Evolutionary conservation across 495 filamentous ascomycete genomes (phyloP), one percentile per base, ranked within the genome.

Genomic region (Penicillium robsamsonii): DNA sequence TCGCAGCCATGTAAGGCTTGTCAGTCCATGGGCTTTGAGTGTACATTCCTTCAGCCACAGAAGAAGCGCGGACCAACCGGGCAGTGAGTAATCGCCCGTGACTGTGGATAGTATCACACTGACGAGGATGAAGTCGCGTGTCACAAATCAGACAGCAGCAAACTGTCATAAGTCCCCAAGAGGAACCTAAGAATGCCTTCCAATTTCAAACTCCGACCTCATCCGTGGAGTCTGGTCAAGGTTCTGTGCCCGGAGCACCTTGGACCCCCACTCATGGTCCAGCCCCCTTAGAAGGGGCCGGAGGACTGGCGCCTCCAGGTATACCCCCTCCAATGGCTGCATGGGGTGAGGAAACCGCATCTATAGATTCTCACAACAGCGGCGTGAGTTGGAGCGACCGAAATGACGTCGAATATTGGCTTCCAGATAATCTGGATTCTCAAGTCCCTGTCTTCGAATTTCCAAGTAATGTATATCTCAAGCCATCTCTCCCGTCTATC

Each of bases 131-230:
- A 40, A 75, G 74, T 60, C 72, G 74, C 17, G 68, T 75, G 24
- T 69, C 70, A 25, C 74, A 76, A 62, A 76, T 76, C 46, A 63
- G 73, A 52, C 69, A 75, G 56, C 73, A 73, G 46, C 72, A 76
- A 57, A 72, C 59, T 37, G 33, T 41, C 56, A 63, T 53, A 54
- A 52, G 25, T 37, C 24, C 68, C 1, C 62, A 53, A 1, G 54
- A 63, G 25, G 25, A 53, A n/a, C 48, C 49, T 20, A 68, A 65
- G 24, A 56, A 64, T 48, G 13, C 54, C 17, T 63, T 65, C 29
- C 64, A 62, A 8, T 64, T 65, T 37, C 63, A 65, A 51, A 46
- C 55, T 20, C 56, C 64, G 3, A 52, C 57, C n/a, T 56, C 64
- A 8, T 54, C 60, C 7, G 58, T 58, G 30, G 65, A 68, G 25